Conservation (phyloP, 257 asterid species). For the Coffea canephora region DNA sequence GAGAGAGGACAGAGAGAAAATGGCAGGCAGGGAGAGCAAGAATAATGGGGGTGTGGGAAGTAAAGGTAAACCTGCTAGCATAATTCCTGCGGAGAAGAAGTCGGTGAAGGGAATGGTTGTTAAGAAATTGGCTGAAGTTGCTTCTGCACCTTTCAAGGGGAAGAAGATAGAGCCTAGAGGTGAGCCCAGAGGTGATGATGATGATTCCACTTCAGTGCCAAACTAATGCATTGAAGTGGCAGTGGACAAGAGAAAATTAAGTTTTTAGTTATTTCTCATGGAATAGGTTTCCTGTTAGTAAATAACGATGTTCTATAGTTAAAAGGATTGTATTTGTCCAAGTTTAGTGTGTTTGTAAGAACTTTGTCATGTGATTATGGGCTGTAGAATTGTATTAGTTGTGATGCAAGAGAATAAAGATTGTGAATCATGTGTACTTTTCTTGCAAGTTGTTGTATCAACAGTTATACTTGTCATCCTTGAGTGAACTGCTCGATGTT, state of each 20-base stretch:
- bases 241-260: not conserved
- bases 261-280: not conserved
- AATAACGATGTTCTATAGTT: not conserved
- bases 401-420: not conserved
- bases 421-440: not conserved
- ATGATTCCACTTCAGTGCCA: too few relatives aligned
- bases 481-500: not conserved
- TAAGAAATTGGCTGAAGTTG: not conserved
- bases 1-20: not conserved
- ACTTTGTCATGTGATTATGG: not conserved
- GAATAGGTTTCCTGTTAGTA: not conserved
- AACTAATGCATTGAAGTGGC: too few relatives aligned
- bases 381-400: not conserved
- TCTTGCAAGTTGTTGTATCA: not conserved
- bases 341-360: not conserved
- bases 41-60: not conserved
- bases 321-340: not conserved
- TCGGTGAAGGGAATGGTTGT: slow-evolving; percentile 10
- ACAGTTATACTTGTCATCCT: not conserved
- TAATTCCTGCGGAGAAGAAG: slow-evolving; percentile 11
- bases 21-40: slow-evolving; percentile 1
- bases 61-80: not conserved
- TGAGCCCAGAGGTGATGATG: too few relatives aligned
- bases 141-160: too few relatives aligned
- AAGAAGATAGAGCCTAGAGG: not conserved